These are phyloP conservation scores for Dacryopinax spathularia DNA, from an alignment of 768 basidiomycete species.

Conservation along the genomic window DNA sequence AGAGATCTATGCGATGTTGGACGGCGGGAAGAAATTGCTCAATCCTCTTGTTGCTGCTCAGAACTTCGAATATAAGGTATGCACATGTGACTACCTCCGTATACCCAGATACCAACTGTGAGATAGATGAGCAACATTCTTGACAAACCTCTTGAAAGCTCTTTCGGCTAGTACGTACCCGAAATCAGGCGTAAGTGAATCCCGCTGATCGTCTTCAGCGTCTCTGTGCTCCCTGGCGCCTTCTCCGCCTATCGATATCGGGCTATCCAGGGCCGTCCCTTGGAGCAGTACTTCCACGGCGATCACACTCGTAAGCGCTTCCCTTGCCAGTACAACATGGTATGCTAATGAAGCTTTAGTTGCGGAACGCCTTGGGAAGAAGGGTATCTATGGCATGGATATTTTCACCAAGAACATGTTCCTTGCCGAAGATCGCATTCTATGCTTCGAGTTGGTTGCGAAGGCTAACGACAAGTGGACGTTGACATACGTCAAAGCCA, in stretches of 20 bases:
- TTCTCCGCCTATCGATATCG: constrained; percentile 94
- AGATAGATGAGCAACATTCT: constrained; percentile 89
- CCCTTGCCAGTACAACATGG: constrained; percentile 47
- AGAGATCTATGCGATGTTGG: constrained; percentile 94
- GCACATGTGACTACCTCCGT: neutral
- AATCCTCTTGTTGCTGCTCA: constrained; percentile 90
- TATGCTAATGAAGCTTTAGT: constrained; percentile 44
- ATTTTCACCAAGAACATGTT: constrained; percentile 85
- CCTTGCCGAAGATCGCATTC: constrained; percentile 85
- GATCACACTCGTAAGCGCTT: constrained; percentile 37
- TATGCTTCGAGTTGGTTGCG: constrained; percentile 93
- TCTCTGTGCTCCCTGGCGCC: constrained; percentile 87
- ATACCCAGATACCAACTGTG: neutral
- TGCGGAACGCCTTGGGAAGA: constrained; percentile 79
- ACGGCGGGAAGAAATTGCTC: constrained; percentile 77
- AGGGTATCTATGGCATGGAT: constrained; percentile 93
- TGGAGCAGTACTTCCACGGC: constrained; percentile 35
- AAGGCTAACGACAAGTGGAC: constrained; percentile 81
- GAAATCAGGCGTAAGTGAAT: constrained; percentile 4
- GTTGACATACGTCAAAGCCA: constrained; percentile 83
- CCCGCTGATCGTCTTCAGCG: constrained; percentile 21
- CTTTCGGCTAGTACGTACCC: constrained; percentile 57
- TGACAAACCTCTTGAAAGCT: constrained; percentile 87
- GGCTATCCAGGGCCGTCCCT: constrained; percentile 76
- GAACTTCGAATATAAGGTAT: constrained; percentile 77